Evolutionary conservation across 2,329 filamentous ascomycete species (phyloP).

Genomic region (Alternaria sp.): DNA sequence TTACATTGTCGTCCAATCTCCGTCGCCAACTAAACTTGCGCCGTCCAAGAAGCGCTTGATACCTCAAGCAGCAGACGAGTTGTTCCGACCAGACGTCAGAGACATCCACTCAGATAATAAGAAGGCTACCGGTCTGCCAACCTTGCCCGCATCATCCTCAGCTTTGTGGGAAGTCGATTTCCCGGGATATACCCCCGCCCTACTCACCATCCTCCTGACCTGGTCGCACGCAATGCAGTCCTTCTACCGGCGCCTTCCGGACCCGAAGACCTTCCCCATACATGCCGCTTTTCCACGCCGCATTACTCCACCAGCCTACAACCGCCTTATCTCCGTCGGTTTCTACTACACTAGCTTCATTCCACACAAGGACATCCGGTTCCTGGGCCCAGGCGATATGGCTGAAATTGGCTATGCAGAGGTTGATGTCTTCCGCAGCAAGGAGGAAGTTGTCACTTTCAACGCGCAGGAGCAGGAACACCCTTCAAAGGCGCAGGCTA

Average conservation of each 20-base stretch:
- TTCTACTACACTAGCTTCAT: slow-evolving; percentile 31
- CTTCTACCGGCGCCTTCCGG: slow-evolving; percentile 14
- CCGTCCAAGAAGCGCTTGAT: slow-evolving; percentile 14
- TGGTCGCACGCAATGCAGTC: slow-evolving; percentile 30
- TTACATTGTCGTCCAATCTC: slow-evolving; percentile 6
- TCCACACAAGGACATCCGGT: slow-evolving; percentile 28
- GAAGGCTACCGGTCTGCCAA: slow-evolving; percentile 14
- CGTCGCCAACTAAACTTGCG: slow-evolving; percentile 11
- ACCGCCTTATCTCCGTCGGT: slow-evolving; percentile 23
- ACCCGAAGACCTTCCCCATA: slow-evolving; percentile 19
- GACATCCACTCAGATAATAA: slow-evolving; percentile 4
- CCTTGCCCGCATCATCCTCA: slow-evolving; percentile 11
- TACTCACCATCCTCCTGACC: slow-evolving; percentile 26
- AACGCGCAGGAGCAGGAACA: background rate
- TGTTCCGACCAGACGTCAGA: background rate
- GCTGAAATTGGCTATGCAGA: slow-evolving; percentile 28
- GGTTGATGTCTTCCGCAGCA: slow-evolving; percentile 31
- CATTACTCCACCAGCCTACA: slow-evolving; percentile 18
- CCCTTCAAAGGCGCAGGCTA: background rate
- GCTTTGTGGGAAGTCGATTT: slow-evolving; percentile 18
- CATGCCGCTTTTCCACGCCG: slow-evolving; percentile 29
- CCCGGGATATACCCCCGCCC: slow-evolving; percentile 25
- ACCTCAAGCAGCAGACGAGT: background rate
- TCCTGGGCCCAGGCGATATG: slow-evolving; percentile 28
- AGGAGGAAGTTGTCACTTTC: background rate